Conservation (phyloP, 2,329 filamentous ascomycete genomes). For the Macrophomina pseudophaseolina region DNA sequence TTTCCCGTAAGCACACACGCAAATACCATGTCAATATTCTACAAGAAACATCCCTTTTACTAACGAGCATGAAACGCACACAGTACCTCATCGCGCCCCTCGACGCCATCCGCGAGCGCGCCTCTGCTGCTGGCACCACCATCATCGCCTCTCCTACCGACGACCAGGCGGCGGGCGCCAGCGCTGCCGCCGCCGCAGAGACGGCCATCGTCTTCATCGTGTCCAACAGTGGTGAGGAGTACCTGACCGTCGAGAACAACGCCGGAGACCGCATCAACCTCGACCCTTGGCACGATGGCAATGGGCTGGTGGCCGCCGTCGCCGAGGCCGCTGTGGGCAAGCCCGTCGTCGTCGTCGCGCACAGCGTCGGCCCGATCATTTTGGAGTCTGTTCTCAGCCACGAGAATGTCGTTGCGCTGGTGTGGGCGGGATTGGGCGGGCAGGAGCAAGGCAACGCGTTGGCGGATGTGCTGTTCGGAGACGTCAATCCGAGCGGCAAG, state of each 20-base stretch:
- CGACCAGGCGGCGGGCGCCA: slow-evolving; percentile 42
- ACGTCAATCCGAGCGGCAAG: slow-evolving; percentile 66
- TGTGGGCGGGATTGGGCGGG: slow-evolving; percentile 47
- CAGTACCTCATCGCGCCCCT: slow-evolving; percentile 51
- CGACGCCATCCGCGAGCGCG: slow-evolving; percentile 48
- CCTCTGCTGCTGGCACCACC: slow-evolving; percentile 44
- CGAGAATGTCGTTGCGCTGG: slow-evolving; percentile 45
- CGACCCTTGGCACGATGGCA: slow-evolving; percentile 53
- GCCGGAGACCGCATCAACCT: slow-evolving; percentile 55
- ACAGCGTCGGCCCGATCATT: slow-evolving; percentile 45
- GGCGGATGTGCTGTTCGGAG: slow-evolving; percentile 70
- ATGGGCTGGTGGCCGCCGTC: slow-evolving; percentile 44
- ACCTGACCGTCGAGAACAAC: slow-evolving; percentile 53
- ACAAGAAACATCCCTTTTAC: too few species aligned
- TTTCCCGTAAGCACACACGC: slow-evolving; percentile 32
- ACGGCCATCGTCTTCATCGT: slow-evolving; percentile 56
- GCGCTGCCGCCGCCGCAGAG: slow-evolving; percentile 44
- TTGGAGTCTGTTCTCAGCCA: slow-evolving; percentile 43
- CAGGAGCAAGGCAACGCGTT: slow-evolving; percentile 55
- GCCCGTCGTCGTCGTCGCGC: slow-evolving; percentile 46
- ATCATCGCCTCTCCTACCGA: slow-evolving; percentile 47
- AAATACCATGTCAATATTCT: too few species aligned
- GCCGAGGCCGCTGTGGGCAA: slow-evolving; percentile 43
- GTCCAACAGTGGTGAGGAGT: slow-evolving; percentile 55
- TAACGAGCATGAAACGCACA: too few species aligned